Percentiles rank a stretch among this genome's conserved stretches.
phyloP scores from a whole-genome alignment of 2,329 filamentous ascomycete species.

The Microsporum canis region DNA sequence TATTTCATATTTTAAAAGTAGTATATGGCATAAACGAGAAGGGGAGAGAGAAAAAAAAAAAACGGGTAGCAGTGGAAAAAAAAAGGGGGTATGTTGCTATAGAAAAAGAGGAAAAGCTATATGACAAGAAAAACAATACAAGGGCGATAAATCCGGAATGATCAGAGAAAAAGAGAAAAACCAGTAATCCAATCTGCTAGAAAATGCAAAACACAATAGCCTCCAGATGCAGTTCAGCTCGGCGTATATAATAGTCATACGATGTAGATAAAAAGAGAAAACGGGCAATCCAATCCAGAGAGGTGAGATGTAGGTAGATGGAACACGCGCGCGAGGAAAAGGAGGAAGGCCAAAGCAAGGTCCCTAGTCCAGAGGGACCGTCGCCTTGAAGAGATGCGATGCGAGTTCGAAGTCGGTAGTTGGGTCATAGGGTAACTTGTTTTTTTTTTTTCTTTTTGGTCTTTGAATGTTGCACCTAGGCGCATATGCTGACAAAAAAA shows the following conservation, averaged over 20 bases:
- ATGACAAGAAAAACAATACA: neutral
- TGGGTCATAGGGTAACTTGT: neutral
- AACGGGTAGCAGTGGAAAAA: neutral
- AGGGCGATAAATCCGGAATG: neutral
- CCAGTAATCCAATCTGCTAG: slow-evolving; percentile 1
- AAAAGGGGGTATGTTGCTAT: slow-evolving; percentile 1
- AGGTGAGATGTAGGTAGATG: neutral
- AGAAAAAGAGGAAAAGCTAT: neutral
- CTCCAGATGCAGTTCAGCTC: slow-evolving; percentile 5
- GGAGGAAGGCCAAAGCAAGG: neutral
- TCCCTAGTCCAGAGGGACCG: slow-evolving; percentile 7
- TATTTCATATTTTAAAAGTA: neutral
- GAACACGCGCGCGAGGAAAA: neutral
- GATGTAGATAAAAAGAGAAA: neutral
- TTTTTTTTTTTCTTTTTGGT: neutral
- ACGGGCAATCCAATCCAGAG: neutral
- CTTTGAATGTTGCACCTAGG: neutral
- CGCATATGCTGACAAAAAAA: neutral
- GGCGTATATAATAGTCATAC: neutral
- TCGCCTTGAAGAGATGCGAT: slow-evolving; percentile 1
- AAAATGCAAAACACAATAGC: slow-evolving; percentile 7
- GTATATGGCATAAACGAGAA: neutral
- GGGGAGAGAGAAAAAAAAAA: neutral
- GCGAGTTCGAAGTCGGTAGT: neutral
- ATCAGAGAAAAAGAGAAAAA: neutral